phyloP scores from a whole-genome alignment of 2,329 filamentous ascomycete species.

The Fonsecaea nubica region DNA sequence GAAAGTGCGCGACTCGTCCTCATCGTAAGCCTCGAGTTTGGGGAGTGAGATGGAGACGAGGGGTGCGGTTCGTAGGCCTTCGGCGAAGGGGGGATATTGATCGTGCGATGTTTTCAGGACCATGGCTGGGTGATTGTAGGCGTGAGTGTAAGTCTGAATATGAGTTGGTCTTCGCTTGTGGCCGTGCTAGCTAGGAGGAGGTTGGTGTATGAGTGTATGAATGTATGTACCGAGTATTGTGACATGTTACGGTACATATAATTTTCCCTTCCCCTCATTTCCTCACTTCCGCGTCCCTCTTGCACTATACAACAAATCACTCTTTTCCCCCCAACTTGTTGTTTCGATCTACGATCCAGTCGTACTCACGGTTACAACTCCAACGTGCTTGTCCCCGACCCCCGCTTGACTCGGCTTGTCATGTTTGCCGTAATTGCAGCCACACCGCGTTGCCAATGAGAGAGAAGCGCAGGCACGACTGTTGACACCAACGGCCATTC shows the following conservation, averaged over 20 bases:
- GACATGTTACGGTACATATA: neutral
- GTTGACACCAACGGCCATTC: neutral
- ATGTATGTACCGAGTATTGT: neutral
- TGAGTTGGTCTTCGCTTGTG: no score
- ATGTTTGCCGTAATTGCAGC: neutral
- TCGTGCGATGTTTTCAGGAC: constrained; percentile 17
- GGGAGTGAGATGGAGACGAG: constrained; percentile 18
- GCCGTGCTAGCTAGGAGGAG: no score
- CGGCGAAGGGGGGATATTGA: constrained; percentile 17
- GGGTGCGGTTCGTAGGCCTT: constrained; percentile 12
- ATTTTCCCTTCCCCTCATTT: neutral
- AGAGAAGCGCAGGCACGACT: neutral
- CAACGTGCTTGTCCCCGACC: constrained; percentile 2
- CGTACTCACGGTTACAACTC: neutral
- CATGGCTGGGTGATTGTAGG: constrained; percentile 1
- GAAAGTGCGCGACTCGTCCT: constrained; percentile 8
- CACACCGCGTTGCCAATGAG: neutral
- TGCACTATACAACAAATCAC: neutral
- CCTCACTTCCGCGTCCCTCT: neutral
- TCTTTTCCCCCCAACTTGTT: neutral
- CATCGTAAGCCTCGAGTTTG: constrained; percentile 15
- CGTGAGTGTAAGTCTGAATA: neutral
- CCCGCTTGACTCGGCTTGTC: neutral
- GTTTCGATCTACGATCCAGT: constrained; percentile 1
- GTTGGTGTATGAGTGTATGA: neutral